Conservation (phyloP, 2,329 filamentous ascomycete genomes). For the Venturia nashicola region DNA sequence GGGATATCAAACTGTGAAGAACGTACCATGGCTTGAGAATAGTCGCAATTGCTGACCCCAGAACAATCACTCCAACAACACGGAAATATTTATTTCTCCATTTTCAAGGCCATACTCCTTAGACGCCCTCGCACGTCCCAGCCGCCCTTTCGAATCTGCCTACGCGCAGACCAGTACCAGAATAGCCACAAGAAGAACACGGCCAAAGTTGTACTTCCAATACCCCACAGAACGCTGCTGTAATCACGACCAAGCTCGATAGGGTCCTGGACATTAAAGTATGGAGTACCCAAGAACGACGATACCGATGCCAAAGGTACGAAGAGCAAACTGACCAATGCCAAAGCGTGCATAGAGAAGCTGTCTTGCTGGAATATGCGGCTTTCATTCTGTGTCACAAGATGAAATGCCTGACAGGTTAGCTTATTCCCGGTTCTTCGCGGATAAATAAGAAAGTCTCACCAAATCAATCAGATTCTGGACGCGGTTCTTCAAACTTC, state of each 20-base stretch:
- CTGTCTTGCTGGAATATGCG: slow-evolving; percentile 25
- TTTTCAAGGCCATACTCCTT: background rate
- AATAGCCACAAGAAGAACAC: background rate
- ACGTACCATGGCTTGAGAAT: no score
- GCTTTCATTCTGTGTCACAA: slow-evolving; percentile 27
- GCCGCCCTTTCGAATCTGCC: background rate
- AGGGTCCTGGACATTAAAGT: slow-evolving; percentile 13
- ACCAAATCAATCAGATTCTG: slow-evolving; percentile 23
- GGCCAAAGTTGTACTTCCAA: background rate
- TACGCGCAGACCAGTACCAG: background rate
- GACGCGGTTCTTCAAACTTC: slow-evolving; percentile 24
- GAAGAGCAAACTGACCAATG: slow-evolving; percentile 31
- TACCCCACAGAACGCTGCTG: background rate
- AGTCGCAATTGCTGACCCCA: no score
- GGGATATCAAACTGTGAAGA: no score
- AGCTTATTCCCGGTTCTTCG: background rate
- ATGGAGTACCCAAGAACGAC: slow-evolving; percentile 20
- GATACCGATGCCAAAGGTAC: slow-evolving; percentile 27
- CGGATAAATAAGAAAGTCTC: slow-evolving; percentile 6
- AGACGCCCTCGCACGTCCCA: background rate
- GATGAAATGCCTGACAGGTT: slow-evolving; percentile 21
- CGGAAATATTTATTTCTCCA: background rate
- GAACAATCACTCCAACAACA: no score
- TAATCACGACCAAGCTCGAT: slow-evolving; percentile 11
- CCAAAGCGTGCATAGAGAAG: slow-evolving; percentile 34